Percentiles rank a stretch among this genome's conserved stretches.
Evolutionary conservation across 768 basidiomycete species (phyloP).

Genomic region (Termitomyces sp.): DNA sequence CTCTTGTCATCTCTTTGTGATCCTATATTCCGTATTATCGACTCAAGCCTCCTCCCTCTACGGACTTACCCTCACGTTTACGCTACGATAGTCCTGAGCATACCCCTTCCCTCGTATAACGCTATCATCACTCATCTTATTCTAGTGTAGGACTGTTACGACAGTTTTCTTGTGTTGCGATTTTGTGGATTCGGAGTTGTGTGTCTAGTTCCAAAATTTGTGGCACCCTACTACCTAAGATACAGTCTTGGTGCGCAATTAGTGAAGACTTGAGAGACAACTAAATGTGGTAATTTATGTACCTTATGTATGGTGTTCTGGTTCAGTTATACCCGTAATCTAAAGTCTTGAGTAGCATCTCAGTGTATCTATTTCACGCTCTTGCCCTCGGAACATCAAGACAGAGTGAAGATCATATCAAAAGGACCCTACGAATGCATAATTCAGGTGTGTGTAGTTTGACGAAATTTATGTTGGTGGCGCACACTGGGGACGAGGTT

Average conservation of each 20-base stretch:
- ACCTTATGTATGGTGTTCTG: no score
- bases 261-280: background rate
- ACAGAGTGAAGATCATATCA: no score
- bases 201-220: background rate
- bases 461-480: background rate
- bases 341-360: no score
- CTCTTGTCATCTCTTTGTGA: conserved; percentile 2
- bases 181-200: background rate
- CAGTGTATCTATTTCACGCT: no score
- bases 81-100: background rate
- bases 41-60: background rate
- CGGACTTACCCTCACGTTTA: background rate
- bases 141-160: background rate
- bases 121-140: background rate
- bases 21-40: background rate
- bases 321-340: no score
- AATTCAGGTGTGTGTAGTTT: no score
- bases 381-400: no score
- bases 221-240: background rate
- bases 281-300: background rate
- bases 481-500: background rate
- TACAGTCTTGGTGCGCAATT: background rate
- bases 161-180: background rate
- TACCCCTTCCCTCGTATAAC: background rate
- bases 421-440: no score